Base-by-base conservation (phyloP, 2,329 filamentous ascomycete species). In the Fonsecaea pedrosoi region DNA sequence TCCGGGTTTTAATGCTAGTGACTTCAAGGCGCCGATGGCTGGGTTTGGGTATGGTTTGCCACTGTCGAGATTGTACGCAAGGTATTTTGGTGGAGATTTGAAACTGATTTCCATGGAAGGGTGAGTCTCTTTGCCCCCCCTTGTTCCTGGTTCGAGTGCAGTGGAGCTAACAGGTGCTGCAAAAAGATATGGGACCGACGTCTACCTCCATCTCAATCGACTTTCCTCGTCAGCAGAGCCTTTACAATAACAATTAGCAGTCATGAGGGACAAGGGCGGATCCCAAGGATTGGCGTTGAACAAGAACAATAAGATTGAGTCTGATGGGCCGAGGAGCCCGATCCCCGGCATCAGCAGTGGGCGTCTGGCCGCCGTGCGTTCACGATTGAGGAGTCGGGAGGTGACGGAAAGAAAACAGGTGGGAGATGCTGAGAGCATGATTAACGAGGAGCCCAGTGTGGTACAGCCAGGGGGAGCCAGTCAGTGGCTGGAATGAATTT, bases 41-140 rank as follows among this genome's bases (percentile, higher is more conserved):
- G 95, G 95, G 1, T 99, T 98, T 76, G 95, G 95, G n/a, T 99
- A 99, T 75, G 95, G 95, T 15, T 78, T 99, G 71, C 95, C 95
- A 0, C 98, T 99, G 69, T 96, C 92, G 73, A 85, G 95, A 71
- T 83, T 99, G 60, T 99, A 99, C 75, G 95, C 95, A 63, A 85
- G 95, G 72, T 99, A 99, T 82, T 99, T 99, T 81, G 95, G 95
- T 67, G 95, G 95, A 66, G 95, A 99, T 78, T 79, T 99, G 74
- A 98, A 98, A 81, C 81, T 99, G 78, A 99, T 99, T 76, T 97
- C 93, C 78, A 99, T 99, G 95, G 95, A 99, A 84, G 95, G 95
- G 92, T 97, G 83, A 84, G 91, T 66, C 38, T 50, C 37, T 62
- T 7, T 58, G 25, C 25, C 38, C 60, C 18, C 62, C 8, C 18